Conservation (phyloP, 371 early-diverging fungal genomes). For the Chytridium lagenaria region DNA sequence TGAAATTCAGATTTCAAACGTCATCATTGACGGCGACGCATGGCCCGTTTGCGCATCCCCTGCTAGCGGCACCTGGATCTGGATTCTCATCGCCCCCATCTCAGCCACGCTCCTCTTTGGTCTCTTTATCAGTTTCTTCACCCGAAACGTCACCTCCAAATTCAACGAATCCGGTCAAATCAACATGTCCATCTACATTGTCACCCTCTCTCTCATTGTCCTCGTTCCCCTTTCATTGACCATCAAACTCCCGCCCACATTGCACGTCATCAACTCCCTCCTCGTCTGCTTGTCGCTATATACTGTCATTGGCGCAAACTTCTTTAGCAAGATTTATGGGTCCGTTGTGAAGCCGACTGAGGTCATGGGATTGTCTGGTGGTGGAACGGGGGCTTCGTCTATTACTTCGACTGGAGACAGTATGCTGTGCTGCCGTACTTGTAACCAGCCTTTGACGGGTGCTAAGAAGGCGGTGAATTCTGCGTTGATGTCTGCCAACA, state of each 20-base stretch:
- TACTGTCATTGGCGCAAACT: constrained; percentile 28
- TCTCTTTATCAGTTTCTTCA: constrained; percentile 22
- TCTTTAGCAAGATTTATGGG: constrained; percentile 21
- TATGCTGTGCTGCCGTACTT: neutral
- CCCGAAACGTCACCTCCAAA: constrained; percentile 24
- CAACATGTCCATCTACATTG: constrained; percentile 25
- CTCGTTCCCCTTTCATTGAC: constrained; percentile 24
- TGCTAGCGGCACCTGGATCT: constrained; percentile 18
- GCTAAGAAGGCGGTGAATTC: no score
- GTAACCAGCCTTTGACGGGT: neutral
- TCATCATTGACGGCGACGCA: constrained; percentile 17
- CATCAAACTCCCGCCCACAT: constrained; percentile 27
- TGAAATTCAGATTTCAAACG: no score
- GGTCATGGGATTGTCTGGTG: neutral
- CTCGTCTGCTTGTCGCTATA: constrained; percentile 21
- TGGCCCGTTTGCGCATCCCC: constrained; percentile 27
- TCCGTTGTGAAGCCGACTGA: neutral
- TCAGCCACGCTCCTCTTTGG: constrained; percentile 4
- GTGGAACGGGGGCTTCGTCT: neutral
- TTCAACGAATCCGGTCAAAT: constrained; percentile 30
- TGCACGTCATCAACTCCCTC: constrained; percentile 15
- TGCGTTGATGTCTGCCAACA: no score
- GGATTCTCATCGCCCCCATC: constrained; percentile 23
- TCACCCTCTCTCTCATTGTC: constrained; percentile 16
- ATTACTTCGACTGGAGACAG: neutral